Conservation (phyloP, 306 rosid genomes). For the Hippophae gyantsensis region DNA sequence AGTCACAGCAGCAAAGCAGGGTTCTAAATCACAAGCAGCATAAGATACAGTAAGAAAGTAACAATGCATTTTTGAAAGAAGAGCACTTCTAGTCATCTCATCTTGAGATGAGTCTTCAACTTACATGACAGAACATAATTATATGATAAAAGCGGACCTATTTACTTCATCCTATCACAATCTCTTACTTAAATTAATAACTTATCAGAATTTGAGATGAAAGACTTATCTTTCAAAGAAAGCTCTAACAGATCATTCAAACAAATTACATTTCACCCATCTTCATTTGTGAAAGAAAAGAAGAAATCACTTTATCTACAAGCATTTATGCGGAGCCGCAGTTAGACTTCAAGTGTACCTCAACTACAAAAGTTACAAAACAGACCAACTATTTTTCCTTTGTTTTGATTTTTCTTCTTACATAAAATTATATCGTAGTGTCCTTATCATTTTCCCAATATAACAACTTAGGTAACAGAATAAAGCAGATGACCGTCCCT, state of each 20-base stretch:
- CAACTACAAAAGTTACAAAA: conserved; percentile 11
- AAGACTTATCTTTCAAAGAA: background rate
- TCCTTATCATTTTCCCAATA: conserved; percentile 16
- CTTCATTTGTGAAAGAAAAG: conserved; percentile 14
- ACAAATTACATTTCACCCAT: conserved; percentile 8
- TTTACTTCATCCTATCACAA: no score
- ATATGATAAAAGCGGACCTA: no score
- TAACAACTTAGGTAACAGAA: conserved; percentile 16
- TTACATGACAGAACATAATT: no score
- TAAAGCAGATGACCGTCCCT: conserved; percentile 1
- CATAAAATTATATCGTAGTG: conserved; percentile 16
- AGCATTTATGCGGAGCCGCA: conserved; percentile 11
- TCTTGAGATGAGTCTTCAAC: no score
- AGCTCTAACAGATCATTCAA: background rate
- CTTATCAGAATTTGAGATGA: background rate
- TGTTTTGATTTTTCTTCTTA: conserved; percentile 9
- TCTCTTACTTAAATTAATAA: no score
- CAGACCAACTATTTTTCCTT: conserved; percentile 13
- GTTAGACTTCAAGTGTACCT: conserved; percentile 6
- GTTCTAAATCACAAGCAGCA: no score
- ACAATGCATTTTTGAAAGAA: no score
- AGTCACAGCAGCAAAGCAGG: no score
- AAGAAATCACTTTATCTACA: conserved; percentile 42
- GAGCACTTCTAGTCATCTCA: no score
- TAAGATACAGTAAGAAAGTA: no score